Conservation (phyloP, 2,329 filamentous ascomycete genomes). For the Plenodomus lindquistii region DNA sequence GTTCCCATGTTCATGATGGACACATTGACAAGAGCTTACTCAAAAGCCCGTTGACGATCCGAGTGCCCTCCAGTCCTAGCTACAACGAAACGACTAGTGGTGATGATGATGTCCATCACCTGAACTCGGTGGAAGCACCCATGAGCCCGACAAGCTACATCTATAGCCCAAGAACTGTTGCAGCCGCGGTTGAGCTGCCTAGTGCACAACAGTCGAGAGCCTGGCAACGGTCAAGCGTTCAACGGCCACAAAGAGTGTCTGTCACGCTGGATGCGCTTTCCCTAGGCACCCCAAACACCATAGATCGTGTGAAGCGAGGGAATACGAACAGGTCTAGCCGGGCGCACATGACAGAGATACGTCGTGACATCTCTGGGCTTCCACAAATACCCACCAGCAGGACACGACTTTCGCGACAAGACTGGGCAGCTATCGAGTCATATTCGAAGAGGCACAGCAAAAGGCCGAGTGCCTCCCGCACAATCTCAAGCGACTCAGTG, state of each 20-base stretch:
- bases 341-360: slow-evolving; percentile 31
- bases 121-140: slow-evolving; percentile 15
- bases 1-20: slow-evolving; percentile 7
- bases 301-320: slow-evolving; percentile 4
- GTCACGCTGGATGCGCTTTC: slow-evolving; percentile 25
- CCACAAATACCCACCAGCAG: slow-evolving; percentile 34
- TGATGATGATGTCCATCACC: slow-evolving; percentile 4
- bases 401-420: slow-evolving; percentile 38
- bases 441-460: slow-evolving; percentile 35
- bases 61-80: slow-evolving; percentile 10
- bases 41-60: slow-evolving; percentile 17
- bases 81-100: slow-evolving; percentile 13
- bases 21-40: slow-evolving; percentile 5
- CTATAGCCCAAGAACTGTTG: slow-evolving; percentile 16
- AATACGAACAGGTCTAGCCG: slow-evolving; percentile 17
- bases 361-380: slow-evolving; percentile 35
- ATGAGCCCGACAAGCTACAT: slow-evolving; percentile 20
- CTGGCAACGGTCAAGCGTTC: slow-evolving; percentile 28
- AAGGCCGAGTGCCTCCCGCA: slow-evolving; percentile 21
- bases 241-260: slow-evolving; percentile 29
- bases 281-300: slow-evolving; percentile 17
- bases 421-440: slow-evolving; percentile 40
- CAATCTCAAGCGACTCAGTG: slow-evolving; percentile 17
- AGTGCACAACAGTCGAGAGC: slow-evolving; percentile 16
- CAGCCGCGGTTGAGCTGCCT: slow-evolving; percentile 12